Percentiles rank a stretch among this genome's conserved stretches.
These are phyloP conservation scores for Zygosaccharomyces sapae DNA, from an alignment of 1,139 yeast species.

Conservation along the genomic window DNA sequence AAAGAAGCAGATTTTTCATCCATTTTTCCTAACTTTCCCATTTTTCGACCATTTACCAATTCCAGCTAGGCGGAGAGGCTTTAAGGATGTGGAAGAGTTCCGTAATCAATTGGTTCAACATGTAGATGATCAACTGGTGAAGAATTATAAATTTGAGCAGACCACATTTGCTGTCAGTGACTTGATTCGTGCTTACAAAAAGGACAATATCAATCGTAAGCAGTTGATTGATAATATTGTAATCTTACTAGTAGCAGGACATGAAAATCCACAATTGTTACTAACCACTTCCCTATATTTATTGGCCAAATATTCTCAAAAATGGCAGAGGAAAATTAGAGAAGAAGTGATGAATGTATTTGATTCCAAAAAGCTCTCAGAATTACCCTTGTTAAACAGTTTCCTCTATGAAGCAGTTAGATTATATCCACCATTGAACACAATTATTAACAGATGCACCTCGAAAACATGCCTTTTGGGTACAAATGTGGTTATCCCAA, in stretches of 20 bases:
- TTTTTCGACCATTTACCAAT: slow-evolving; percentile 49
- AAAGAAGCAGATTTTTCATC: slow-evolving; percentile 54
- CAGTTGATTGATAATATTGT: slow-evolving; percentile 57
- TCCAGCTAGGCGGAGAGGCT: slow-evolving; percentile 46
- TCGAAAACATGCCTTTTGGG: slow-evolving; percentile 42
- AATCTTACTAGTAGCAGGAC: slow-evolving; percentile 57
- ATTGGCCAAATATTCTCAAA: slow-evolving; percentile 41
- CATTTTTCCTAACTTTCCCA: slow-evolving; percentile 54
- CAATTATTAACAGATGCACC: slow-evolving; percentile 51
- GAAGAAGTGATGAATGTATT: slow-evolving; percentile 26
- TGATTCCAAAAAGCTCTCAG: slow-evolving; percentile 20
- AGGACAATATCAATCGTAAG: slow-evolving; percentile 40
- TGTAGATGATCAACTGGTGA: slow-evolving; percentile 32
- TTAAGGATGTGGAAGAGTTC: slow-evolving; percentile 44
- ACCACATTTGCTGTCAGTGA: slow-evolving; percentile 35
- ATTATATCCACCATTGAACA: slow-evolving; percentile 56
- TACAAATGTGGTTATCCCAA: slow-evolving; percentile 45
- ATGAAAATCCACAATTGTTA: slow-evolving; percentile 57
- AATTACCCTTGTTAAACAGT: slow-evolving; percentile 35
- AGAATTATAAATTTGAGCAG: slow-evolving; percentile 36
- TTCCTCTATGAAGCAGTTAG: slow-evolving; percentile 52
- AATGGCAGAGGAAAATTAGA: slow-evolving; percentile 41
- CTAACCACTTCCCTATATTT: slow-evolving; percentile 48
- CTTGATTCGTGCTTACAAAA: slow-evolving; percentile 41
- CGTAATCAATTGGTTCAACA: slow-evolving; percentile 38